These are phyloP conservation scores for Asterophora lycoperdoides DNA, from an alignment of 768 basidiomycete genomes.

Conservation along the genomic window DNA sequence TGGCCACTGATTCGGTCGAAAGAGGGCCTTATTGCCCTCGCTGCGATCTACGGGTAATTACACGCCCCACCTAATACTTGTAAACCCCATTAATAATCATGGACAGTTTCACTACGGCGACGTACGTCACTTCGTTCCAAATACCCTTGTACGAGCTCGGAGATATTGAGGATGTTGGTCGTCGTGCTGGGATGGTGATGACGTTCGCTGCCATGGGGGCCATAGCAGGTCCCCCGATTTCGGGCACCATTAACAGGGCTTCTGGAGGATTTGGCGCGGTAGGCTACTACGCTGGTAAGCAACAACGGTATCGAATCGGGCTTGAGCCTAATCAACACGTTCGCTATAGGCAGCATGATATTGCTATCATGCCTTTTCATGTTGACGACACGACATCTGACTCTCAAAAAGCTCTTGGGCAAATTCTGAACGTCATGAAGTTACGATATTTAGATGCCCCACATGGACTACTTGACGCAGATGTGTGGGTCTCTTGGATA, in stretches of 20 bases:
- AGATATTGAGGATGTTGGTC: constrained; percentile 48
- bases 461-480: too few species aligned
- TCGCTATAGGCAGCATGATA: constrained; percentile 23
- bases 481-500: too few species aligned
- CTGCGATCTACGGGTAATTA: constrained; percentile 54
- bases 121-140: constrained; percentile 51
- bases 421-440: constrained; percentile 34
- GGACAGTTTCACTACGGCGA: constrained; percentile 44
- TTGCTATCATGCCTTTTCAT: constrained; percentile 40
- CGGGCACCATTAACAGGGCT: constrained; percentile 48
- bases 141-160: constrained; percentile 50
- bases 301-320: background rate
- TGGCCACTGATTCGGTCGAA: constrained; percentile 56
- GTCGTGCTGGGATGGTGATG: constrained; percentile 52
- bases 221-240: constrained; percentile 58
- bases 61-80: background rate
- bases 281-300: constrained; percentile 49
- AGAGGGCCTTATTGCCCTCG: constrained; percentile 40
- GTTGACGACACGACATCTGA: constrained; percentile 35
- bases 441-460: background rate
- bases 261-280: constrained; percentile 43
- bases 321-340: background rate
- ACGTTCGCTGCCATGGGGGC: constrained; percentile 51
- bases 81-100: background rate
- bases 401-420: constrained; percentile 35